Percentiles rank a stretch among this genome's conserved stretches.
These are phyloP conservation scores for Ustulina deusta DNA, from an alignment of 2,329 filamentous ascomycete species.

Conservation along the genomic window DNA sequence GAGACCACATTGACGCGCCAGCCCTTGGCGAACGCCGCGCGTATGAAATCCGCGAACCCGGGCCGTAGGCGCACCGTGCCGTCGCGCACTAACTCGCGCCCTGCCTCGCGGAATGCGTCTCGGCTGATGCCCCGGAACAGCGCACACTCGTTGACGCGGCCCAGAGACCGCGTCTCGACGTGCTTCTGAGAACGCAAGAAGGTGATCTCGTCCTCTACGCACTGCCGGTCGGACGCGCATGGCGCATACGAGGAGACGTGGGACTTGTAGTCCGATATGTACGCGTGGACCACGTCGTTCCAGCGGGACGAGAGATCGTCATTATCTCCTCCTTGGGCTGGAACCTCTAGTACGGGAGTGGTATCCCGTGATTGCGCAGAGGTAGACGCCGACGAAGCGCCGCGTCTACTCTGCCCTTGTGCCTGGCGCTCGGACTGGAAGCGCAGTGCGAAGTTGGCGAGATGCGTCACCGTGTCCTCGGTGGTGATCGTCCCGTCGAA, in stretches of 20 bases:
- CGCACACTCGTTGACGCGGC: conserved; percentile 56
- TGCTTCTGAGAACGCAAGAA: conserved; percentile 59
- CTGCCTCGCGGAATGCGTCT: conserved; percentile 54
- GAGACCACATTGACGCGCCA: conserved; percentile 61
- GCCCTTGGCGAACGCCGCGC: conserved; percentile 39
- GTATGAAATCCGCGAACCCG: conserved; percentile 56
- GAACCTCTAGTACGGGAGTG: background rate
- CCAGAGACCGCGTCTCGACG: conserved; percentile 62
- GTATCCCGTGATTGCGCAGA: background rate
- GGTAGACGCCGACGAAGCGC: conserved; percentile 29
- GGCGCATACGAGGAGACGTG: conserved; percentile 55
- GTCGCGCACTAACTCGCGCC: conserved; percentile 51
- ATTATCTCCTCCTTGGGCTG: background rate
- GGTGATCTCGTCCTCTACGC: conserved; percentile 43
- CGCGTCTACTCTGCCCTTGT: background rate
- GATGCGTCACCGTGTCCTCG: conserved; percentile 63
- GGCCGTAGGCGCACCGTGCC: conserved; percentile 54
- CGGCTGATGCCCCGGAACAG: conserved; percentile 59
- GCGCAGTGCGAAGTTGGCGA: conserved; percentile 59
- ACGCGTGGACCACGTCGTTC: conserved; percentile 60
- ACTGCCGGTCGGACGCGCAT: conserved; percentile 50
- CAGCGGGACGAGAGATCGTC: conserved; percentile 56
- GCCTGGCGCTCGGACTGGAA: conserved; percentile 36
- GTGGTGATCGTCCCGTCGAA: conserved; percentile 71
- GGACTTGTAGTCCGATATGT: conserved; percentile 57